phyloP scores from a whole-genome alignment of 2,329 filamentous ascomycete species.

The Diaporthe vaccinii region DNA sequence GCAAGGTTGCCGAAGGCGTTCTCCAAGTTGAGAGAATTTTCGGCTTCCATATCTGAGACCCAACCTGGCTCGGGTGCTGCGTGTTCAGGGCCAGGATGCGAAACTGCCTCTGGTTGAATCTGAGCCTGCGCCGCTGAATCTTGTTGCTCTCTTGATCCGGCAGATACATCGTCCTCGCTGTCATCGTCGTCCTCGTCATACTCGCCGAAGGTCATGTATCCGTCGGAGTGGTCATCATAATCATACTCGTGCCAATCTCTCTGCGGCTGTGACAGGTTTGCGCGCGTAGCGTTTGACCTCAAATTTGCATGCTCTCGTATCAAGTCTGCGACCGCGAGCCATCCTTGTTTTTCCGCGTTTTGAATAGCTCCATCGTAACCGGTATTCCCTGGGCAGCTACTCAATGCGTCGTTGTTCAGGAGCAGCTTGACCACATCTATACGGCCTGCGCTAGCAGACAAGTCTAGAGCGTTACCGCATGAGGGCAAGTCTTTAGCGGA shows the following conservation, averaged over 20 bases:
- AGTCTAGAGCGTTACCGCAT: background rate
- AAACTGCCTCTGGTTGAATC: background rate
- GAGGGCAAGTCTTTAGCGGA: fast-evolving
- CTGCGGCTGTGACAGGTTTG: no score
- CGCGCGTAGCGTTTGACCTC: background rate
- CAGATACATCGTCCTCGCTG: background rate
- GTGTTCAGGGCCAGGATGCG: background rate
- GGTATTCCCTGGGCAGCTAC: no score
- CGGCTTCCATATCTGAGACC: background rate
- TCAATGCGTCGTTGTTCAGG: no score
- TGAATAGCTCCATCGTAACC: background rate
- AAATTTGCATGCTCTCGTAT: background rate
- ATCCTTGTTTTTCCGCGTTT: fast-evolving
- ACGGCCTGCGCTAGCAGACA: background rate
- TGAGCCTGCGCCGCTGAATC: background rate
- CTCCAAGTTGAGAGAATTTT: background rate
- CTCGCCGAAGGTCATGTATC: background rate
- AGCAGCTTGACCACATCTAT: no score
- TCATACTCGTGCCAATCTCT: background rate
- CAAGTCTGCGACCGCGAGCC: background rate
- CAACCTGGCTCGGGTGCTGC: background rate
- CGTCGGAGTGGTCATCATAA: background rate
- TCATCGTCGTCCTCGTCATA: background rate
- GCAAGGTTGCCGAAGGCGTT: background rate
- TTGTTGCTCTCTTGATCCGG: background rate